Conservation (phyloP, 805 yeast species). For the Ogataea chonburiensis region DNA sequence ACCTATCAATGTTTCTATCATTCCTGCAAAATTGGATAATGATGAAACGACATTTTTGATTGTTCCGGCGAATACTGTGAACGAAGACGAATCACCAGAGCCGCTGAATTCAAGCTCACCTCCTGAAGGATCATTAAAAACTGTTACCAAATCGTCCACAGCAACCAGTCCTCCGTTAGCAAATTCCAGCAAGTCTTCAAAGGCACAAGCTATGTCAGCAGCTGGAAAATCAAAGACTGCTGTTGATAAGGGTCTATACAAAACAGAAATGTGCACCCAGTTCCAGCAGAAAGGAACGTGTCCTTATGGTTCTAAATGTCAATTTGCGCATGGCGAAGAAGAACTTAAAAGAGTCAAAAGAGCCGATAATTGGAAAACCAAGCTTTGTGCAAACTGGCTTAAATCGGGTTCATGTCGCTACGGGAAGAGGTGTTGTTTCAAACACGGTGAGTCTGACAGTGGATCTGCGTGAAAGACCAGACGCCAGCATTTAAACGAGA, state of each 20-base stretch:
- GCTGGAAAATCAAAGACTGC: conserved; percentile 18
- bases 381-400: conserved; percentile 87
- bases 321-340: conserved; percentile 85
- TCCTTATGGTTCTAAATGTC: conserved; percentile 90
- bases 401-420: conserved; percentile 81
- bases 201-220: not conserved
- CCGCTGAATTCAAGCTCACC: not conserved
- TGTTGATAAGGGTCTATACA: conserved; percentile 62
- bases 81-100: conserved; percentile 2
- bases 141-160: not conserved
- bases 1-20: conserved; percentile 6
- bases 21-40: conserved; percentile 6
- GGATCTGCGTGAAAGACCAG: not conserved
- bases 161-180: not conserved
- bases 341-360: conserved; percentile 74
- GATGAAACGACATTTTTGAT: conserved; percentile 7
- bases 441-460: conserved; percentile 55
- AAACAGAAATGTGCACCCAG: conserved; percentile 86
- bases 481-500: not conserved
- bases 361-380: conserved; percentile 84
- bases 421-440: conserved; percentile 90
- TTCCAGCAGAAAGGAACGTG: conserved; percentile 69
- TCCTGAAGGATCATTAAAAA: not conserved
- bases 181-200: not conserved
- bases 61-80: conserved; percentile 3